Base-by-base conservation (phyloP, 2,329 filamentous ascomycete genomes). In the Daldinia sp. region DNA sequence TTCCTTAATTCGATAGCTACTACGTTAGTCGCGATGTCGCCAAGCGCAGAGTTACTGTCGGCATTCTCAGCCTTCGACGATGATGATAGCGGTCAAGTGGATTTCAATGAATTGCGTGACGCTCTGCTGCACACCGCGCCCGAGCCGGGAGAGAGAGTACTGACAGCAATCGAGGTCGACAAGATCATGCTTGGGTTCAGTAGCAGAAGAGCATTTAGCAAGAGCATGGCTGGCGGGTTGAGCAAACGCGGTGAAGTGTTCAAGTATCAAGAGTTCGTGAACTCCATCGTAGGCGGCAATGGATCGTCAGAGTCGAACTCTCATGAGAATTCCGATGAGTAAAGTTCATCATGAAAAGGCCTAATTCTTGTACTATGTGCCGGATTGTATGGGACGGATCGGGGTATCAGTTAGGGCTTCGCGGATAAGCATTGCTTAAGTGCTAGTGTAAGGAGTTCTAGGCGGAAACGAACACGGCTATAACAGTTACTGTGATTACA, bases 51-150 rank as follows among this genome's bases (percentile, higher is more conserved):
- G 74, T 84, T 99, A 8, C 81, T 93, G 17, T 94, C 93, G 1
- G 95, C 95, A 0, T 94, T 99, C 70, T 93, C 93, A 1, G 95
- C 95, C 0, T 98, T 98, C 74, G 95, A 99, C 73, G 92, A 96
- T 65, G 93, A 96, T 66, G 95, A 99, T 75, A 95, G 91, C 71
- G 95, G 95, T 2, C 93, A 97, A 77, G 88, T 98, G 35, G 93
- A 98, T 74, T 80, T 96, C 17, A 85, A 81, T 0, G 93, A 97
- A 76, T 79, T 99, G 65, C 87, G 91, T 45, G 92, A 95, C 70
- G 93, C 94, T 0, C 77, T 99, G 43, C 78, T 97, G 37, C 86
- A 93, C 68, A 97, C 93, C 0, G 87, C 88, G 0, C 92, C 93
- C 0, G 93, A 96, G 69, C 83, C 86, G 0, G 92, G 91, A 15